These are phyloP conservation scores for Dactylellina parvicollis DNA, from an alignment of 2,329 filamentous ascomycete species.

Conservation along the genomic window DNA sequence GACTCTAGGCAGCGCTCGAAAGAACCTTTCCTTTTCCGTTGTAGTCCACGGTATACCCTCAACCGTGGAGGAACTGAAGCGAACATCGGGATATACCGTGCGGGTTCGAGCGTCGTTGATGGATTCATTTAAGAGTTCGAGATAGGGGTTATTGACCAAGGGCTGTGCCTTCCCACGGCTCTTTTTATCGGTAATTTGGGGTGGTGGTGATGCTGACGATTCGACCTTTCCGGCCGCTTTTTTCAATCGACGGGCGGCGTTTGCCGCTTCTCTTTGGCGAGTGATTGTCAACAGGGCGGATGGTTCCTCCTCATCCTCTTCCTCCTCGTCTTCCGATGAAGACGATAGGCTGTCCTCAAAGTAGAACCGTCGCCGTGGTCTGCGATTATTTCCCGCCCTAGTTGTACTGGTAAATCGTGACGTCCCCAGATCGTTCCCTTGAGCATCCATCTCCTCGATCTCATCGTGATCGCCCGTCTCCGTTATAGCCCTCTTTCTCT, in stretches of 20 bases:
- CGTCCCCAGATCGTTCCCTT: too few relatives aligned
- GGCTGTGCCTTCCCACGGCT: conserved; percentile 22
- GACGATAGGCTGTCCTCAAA: conserved; percentile 27
- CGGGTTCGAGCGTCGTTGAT: conserved; percentile 45
- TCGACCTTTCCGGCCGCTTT: neutral
- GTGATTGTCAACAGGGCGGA: conserved; percentile 26
- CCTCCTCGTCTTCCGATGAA: conserved; percentile 23
- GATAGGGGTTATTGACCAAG: conserved; percentile 40
- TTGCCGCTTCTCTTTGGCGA: conserved; percentile 30
- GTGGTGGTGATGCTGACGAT: neutral
- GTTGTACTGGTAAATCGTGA: too few relatives aligned
- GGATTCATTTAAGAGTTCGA: conserved; percentile 41
- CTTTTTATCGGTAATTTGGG: neutral
- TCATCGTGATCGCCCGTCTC: neutral
- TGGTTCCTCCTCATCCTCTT: conserved; percentile 32
- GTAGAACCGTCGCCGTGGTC: conserved; percentile 29
- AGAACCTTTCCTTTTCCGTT: conserved; percentile 41
- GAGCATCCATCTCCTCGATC: conserved; percentile 11
- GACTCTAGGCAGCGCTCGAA: conserved; percentile 37
- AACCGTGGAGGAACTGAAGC: conserved; percentile 14
- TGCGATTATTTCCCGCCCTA: neutral
- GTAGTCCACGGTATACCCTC: conserved; percentile 26
- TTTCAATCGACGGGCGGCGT: conserved; percentile 32
- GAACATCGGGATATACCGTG: conserved; percentile 37
- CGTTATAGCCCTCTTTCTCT: conserved; percentile 7